Evolutionary conservation across 2,329 filamentous ascomycete genomes (phyloP).

Genomic region (Aspergillus luchuensis): DNA sequence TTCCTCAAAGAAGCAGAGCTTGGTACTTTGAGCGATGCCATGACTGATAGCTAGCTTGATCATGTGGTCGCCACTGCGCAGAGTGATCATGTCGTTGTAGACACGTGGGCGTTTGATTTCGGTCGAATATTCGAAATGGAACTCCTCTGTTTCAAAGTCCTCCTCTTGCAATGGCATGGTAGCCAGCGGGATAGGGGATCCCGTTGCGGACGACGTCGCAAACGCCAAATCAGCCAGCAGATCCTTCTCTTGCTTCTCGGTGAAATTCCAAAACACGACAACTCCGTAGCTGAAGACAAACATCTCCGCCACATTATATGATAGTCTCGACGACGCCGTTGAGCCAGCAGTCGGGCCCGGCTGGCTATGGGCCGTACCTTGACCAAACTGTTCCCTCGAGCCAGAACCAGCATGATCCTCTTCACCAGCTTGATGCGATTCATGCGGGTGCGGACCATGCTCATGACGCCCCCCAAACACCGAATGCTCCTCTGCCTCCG

Average conservation of each 20-base stretch:
- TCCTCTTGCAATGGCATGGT: conserved; percentile 79
- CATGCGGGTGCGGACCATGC: conserved; percentile 17
- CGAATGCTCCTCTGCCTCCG: conserved; percentile 58
- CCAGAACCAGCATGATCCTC: conserved; percentile 29
- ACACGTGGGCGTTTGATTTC: conserved; percentile 84
- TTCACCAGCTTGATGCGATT: conserved; percentile 19
- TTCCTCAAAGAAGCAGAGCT: conserved; percentile 94
- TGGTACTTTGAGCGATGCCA: conserved; percentile 95
- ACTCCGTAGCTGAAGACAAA: conserved; percentile 98
- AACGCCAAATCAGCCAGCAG: conserved; percentile 94
- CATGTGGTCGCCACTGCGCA: conserved; percentile 95
- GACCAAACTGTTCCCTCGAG: not conserved
- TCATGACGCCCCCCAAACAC: conserved; percentile 39
- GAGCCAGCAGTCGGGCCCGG: conserved; percentile 32
- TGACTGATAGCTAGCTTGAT: conserved; percentile 98
- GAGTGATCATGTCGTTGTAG: conserved; percentile 99
- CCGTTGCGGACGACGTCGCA: conserved; percentile 53
- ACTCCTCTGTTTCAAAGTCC: conserved; percentile 96
- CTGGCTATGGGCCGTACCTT: conserved; percentile 17
- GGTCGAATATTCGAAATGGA: conserved; percentile 95
- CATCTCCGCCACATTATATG: conserved; percentile 76
- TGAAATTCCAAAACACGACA: conserved; percentile 99
- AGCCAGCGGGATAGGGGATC: conserved; percentile 62
- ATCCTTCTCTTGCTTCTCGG: conserved; percentile 92
- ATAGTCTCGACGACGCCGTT: conserved; percentile 68